These are phyloP conservation scores for Pneumocystis oryctolagi DNA, from an alignment of 1,139 yeast genomes.

Conservation along the genomic window DNA sequence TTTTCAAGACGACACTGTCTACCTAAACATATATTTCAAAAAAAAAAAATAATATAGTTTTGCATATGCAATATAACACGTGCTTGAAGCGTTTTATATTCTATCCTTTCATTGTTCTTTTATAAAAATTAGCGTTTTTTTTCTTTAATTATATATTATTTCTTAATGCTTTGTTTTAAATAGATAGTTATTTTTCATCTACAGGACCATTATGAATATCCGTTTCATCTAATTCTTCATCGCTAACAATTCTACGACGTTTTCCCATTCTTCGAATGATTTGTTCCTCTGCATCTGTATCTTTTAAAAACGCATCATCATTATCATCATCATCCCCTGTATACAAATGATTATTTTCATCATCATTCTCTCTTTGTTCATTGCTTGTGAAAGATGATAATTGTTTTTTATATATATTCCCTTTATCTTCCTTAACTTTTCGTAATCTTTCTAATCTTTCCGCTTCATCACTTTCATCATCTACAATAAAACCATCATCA, in stretches of 20 bases:
- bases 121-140: no score
- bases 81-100: no score
- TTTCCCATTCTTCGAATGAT: background rate
- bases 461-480: conserved; percentile 20
- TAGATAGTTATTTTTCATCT: background rate
- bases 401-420: conserved; percentile 31
- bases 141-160: no score
- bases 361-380: conserved; percentile 21
- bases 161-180: no score
- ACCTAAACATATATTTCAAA: no score
- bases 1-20: no score
- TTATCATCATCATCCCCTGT: conserved; percentile 17
- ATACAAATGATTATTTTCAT: conserved; percentile 12
- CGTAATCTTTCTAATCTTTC: conserved; percentile 46
- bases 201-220: background rate
- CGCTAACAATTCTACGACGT: background rate
- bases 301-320: conserved; percentile 17
- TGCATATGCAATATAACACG: no score
- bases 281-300: background rate
- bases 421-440: conserved; percentile 44
- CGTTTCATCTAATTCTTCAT: background rate
- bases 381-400: conserved; percentile 3
- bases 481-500: conserved; percentile 33
- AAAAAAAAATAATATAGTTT: no score
- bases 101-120: no score